Evolutionary conservation across 1,284 basidiomycete species (phyloP).

Genomic region (Ustilago esculenta): DNA sequence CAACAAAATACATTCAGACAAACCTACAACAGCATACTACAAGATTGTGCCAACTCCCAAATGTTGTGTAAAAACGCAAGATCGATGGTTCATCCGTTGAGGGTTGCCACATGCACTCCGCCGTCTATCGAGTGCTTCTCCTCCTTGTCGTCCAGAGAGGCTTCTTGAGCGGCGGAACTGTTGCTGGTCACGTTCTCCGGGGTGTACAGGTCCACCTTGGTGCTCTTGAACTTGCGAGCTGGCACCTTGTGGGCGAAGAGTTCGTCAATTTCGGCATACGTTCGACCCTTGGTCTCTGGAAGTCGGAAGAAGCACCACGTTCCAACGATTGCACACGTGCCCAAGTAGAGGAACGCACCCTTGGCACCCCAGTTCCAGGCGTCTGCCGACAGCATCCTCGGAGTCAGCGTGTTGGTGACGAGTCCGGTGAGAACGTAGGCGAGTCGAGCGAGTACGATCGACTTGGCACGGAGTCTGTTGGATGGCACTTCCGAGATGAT

Average conservation of each 20-base stretch:
- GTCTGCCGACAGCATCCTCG: slow-evolving; percentile 68
- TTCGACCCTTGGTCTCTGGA: slow-evolving; percentile 52
- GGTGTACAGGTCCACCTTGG: not conserved
- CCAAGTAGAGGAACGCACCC: slow-evolving; percentile 68
- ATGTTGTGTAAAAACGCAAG: no score
- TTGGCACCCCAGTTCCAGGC: slow-evolving; percentile 69
- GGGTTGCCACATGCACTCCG: no score
- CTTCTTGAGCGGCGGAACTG: no score
- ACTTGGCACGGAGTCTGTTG: slow-evolving; percentile 70
- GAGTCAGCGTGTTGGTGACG: slow-evolving; percentile 69
- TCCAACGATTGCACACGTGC: slow-evolving; percentile 59
- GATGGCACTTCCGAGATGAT: slow-evolving; percentile 70
- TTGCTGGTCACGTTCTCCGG: no score
- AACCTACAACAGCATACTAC: no score
- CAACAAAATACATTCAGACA: no score
- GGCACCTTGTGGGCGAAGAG: slow-evolving; percentile 56
- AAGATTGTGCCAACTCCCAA: no score
- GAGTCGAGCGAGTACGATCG: slow-evolving; percentile 70
- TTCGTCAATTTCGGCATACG: slow-evolving; percentile 56
- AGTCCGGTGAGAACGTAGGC: slow-evolving; percentile 66
- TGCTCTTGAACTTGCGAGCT: slow-evolving; percentile 63
- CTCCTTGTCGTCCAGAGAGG: no score
- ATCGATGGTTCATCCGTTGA: no score
- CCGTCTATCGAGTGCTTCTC: no score
- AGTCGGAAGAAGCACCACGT: slow-evolving; percentile 55